phyloP scores from a whole-genome alignment of 345 rosid species.

The Kernera saxatilis region DNA sequence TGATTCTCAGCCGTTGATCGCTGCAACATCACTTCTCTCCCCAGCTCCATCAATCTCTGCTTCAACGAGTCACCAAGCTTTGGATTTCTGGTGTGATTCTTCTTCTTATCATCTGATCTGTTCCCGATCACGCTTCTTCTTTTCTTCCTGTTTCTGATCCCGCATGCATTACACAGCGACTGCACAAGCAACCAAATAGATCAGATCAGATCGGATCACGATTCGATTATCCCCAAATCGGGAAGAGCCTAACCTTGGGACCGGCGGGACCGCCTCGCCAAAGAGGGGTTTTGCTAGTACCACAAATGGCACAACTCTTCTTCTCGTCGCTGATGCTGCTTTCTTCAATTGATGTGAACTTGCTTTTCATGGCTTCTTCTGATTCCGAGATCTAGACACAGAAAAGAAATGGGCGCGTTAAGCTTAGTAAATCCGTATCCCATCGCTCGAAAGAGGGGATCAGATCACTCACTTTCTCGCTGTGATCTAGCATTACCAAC shows the following conservation, averaged over 20 bases:
- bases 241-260: conserved; percentile 45
- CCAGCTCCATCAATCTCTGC: conserved; percentile 55
- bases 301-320: conserved; percentile 64
- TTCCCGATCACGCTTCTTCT: conserved; percentile 48
- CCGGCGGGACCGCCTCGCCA: conserved; percentile 93
- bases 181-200: conserved; percentile 25
- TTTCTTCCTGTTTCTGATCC: conserved; percentile 93
- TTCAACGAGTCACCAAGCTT: conserved; percentile 55
- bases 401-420: neutral
- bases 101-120: conserved; percentile 51
- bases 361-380: conserved; percentile 27
- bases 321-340: conserved; percentile 29
- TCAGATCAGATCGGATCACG: neutral
- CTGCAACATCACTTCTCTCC: conserved; percentile 58
- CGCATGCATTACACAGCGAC: conserved; percentile 97
- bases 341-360: conserved; percentile 28
- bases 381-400: conserved; percentile 32
- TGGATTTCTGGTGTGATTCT: neutral
- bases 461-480: conserved; percentile 50
- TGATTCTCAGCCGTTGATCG: conserved; percentile 54
- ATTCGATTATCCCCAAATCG: neutral
- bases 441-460: neutral
- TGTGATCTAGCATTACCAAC: conserved; percentile 44
- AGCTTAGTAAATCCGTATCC: neutral
- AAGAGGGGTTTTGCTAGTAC: conserved; percentile 72